Evolutionary conservation across 2,329 filamentous ascomycete species (phyloP).

Genomic region (Penicillium sumatraense): DNA sequence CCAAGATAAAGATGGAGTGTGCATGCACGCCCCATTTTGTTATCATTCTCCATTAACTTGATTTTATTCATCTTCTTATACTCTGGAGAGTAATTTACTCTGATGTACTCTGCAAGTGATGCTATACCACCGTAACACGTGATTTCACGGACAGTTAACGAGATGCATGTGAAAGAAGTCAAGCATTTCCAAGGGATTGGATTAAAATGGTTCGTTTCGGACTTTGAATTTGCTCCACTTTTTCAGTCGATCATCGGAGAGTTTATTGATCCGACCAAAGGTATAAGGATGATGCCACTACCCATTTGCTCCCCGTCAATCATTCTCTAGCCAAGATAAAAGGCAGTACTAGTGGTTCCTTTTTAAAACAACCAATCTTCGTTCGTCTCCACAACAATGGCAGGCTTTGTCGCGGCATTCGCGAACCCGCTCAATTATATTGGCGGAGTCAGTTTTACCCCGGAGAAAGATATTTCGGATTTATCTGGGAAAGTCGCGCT

Average conservation of each 20-base stretch:
- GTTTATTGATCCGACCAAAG: not conserved
- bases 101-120: no score
- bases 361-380: no score
- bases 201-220: no score
- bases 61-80: no score
- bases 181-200: no score
- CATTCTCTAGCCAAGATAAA: not conserved
- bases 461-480: constrained; percentile 39
- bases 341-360: not conserved
- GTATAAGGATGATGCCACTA: not conserved
- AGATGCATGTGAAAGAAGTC: not conserved
- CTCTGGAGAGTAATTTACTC: no score
- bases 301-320: not conserved
- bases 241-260: not conserved
- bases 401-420: constrained; percentile 16
- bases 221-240: not conserved
- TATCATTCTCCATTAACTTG: no score
- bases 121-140: no score
- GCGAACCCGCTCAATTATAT: constrained; percentile 23
- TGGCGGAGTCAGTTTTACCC: constrained; percentile 32
- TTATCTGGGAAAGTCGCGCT: constrained; percentile 40
- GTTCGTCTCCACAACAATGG: no score
- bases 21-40: no score
- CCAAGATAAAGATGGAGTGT: no score
- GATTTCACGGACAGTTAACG: not conserved